Evolutionary conservation across 495 filamentous ascomycete species (phyloP), one percentile per base, ranked within the genome.

Genomic region (Penicillium ochrochloron): DNA sequence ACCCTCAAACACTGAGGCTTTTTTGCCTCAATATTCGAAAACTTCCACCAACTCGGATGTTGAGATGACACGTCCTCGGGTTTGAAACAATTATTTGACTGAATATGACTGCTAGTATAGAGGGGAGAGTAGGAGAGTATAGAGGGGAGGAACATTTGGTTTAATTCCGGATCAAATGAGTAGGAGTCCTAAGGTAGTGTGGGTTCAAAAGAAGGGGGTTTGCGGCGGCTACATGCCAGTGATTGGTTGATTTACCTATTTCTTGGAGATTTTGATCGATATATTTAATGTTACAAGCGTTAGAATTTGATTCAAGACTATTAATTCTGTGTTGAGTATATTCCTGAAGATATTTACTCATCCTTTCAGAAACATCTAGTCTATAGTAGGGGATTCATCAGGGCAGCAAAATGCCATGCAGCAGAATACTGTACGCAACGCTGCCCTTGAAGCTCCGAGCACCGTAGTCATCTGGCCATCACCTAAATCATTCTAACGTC

Each of bases 1-100:
- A 51, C 73, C 74, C 2, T 63, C 34, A 14, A 25, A 48, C 19
- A 62, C 67, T 51, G 17, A 46, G 23, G 46, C 35, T 52, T 64
- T 44, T 5, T 51, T 17, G 42, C 52, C 46, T 52, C 48, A 52
- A 50, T 34, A 35, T 21, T 56, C 51, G 15, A 41, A 34, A 7
- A 11, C 29, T 33, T 66, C 44, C 5, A 48, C 58, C 25, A 53
- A 52, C 53, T 64, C 66, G 53, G 48, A 65, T 25, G n/a, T 55
- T 31, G 65, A 70, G 37, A 58, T 61, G 65, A 54, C 35, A 41
- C 23, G 23, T 11, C 33, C 37, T 0, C 23, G 9, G 17, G 14
- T 31, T 21, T n/a, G n/a, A n/a, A n/a, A n/a, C n/a, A n/a, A n/a
- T n/a, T n/a, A n/a, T n/a, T n/a, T n/a, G n/a, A n/a, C n/a, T n/a